Conservation (phyloP, 805 yeast genomes). For the Sugiyamaella mastotermitis region DNA sequence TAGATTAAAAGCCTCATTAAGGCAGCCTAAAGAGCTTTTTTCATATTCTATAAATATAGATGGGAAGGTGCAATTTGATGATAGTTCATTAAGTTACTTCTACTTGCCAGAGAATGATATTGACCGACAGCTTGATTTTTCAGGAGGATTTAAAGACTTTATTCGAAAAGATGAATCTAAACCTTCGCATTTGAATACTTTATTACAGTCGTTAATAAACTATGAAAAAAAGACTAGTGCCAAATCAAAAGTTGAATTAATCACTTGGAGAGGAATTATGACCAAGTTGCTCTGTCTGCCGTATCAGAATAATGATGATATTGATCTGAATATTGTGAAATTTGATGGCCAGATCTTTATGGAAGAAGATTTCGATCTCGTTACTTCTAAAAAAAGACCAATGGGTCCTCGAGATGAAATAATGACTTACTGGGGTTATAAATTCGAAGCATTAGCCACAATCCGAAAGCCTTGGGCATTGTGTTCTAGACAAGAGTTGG, state of each 20-base stretch:
- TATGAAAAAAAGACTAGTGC: slow-evolving; percentile 45
- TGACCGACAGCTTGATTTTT: slow-evolving; percentile 52
- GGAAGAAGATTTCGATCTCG: slow-evolving; percentile 32
- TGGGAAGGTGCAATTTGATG: slow-evolving; percentile 37
- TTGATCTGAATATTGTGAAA: slow-evolving; percentile 56
- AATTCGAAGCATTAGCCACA: slow-evolving; percentile 77
- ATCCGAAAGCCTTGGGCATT: slow-evolving; percentile 70
- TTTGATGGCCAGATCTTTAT: slow-evolving; percentile 54
- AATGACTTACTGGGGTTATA: slow-evolving; percentile 49
- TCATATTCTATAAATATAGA: slow-evolving; percentile 57
- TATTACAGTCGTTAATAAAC: slow-evolving; percentile 48
- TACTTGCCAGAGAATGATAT: slow-evolving; percentile 77
- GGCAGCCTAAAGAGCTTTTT: slow-evolving; percentile 82
- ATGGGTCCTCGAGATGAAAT: slow-evolving; percentile 22
- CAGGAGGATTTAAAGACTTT: slow-evolving; percentile 58
- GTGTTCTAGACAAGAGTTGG: slow-evolving; percentile 60
- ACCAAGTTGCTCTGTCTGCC: slow-evolving; percentile 66
- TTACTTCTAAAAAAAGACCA: slow-evolving; percentile 15
- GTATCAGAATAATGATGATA: slow-evolving; percentile 47
- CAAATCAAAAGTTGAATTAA: slow-evolving; percentile 56
- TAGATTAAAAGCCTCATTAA: slow-evolving; percentile 48
- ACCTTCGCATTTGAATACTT: slow-evolving; percentile 46
- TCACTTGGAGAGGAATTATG: slow-evolving; percentile 84
- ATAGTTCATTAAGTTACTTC: slow-evolving; percentile 57
- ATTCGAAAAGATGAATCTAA: slow-evolving; percentile 43